Evolutionary conservation across 2,329 filamentous ascomycete species (phyloP).

Genomic region (Verruconis gallopava): DNA sequence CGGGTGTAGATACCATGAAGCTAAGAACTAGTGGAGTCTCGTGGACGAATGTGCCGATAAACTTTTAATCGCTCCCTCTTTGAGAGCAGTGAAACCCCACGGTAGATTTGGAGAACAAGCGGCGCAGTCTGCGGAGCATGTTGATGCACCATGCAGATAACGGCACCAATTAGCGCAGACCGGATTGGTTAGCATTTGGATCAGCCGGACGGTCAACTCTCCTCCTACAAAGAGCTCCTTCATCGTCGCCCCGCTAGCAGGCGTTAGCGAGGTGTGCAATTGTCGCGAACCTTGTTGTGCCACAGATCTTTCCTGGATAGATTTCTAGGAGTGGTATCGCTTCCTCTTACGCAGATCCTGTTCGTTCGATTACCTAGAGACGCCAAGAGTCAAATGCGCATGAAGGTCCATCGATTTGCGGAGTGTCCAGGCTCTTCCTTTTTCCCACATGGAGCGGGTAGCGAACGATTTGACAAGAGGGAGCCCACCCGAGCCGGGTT

Average conservation of each 20-base stretch:
- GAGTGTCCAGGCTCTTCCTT: neutral
- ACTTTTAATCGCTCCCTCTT: no score
- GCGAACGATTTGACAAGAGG: no score
- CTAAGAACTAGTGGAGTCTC: no score
- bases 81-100: conserved; percentile 2
- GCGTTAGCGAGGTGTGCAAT: conserved; percentile 1
- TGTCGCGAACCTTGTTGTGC: conserved; percentile 2
- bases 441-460: no score
- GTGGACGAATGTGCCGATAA: no score
- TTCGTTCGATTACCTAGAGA: neutral
- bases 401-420: neutral
- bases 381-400: neutral
- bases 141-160: neutral
- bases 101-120: neutral
- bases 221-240: conserved; percentile 3
- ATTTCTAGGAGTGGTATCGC: neutral
- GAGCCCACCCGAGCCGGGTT: no score
- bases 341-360: conserved; percentile 4
- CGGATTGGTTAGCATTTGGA: conserved; percentile 4
- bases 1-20: conserved; percentile 6
- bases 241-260: conserved; percentile 3
- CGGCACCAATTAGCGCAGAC: neutral
- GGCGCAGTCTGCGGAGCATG: neutral
- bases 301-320: neutral
- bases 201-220: neutral